Base-by-base conservation (phyloP, 2,329 filamentous ascomycete genomes). In the Erysiphe neolycopersici region DNA sequence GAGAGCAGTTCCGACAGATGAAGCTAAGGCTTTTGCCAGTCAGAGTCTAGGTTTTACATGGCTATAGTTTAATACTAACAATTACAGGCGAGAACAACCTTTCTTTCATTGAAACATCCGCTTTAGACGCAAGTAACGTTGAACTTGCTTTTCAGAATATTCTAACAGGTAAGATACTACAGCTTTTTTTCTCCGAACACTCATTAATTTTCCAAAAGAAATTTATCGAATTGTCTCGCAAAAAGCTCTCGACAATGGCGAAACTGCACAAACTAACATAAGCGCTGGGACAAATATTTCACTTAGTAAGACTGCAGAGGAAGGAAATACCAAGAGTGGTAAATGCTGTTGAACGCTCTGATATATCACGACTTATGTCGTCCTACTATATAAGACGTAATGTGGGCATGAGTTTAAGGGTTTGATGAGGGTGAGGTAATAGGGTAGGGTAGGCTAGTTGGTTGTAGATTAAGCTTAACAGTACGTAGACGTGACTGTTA, bases 71-170 rank as follows among this genome's bases (percentile, higher is more conserved):
- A 33, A 51, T 54, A 53, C 57, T 58, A 48, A 60, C 49, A 22
- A 46, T 16, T 19, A 38, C 53, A 93, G 85, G 83, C 69, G 85
- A 94, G 63, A 93, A 94, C 67, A 87, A 93, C 61, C 72, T 95
- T 39, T 95, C 87, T 43, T 98, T 98, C 64, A 98, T 98, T 62
- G 89, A 98, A 70, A 98, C 89, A 37, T 98, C 91, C 48, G 89
- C 89, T 50, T 77, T 98, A 56, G 89, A 98, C 60, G 89, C 89
- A 55, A 95, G 84, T 73, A 98, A 98, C 60, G 89, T 98, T 52
- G 89, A 98, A 66, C 76, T 95, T 58, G 89, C 89, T 47, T 95
- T 98, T 73, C 87, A 98, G 67, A 95, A 95, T 65, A 98, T 98
- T 60, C 69, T 98, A 60, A 98, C 89, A 59, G 87, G 87, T 94